A percentile compares a stretch with the other conserved stretches of the same genome.
Evolutionary conservation across 2,329 filamentous ascomycete genomes (phyloP).

Genomic region (Zymoseptoria ardabiliae): DNA sequence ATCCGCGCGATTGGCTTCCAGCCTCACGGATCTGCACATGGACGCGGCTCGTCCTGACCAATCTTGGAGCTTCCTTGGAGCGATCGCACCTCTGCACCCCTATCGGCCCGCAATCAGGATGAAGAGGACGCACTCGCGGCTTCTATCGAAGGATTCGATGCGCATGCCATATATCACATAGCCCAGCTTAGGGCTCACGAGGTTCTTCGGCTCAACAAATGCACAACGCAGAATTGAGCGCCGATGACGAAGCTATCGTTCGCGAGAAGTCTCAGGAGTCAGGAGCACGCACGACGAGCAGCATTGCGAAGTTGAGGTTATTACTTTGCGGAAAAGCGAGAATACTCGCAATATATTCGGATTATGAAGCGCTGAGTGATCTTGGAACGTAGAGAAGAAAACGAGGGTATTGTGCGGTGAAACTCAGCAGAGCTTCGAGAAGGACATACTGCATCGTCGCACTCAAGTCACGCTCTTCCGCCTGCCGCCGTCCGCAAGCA

Average conservation of each 20-base stretch:
- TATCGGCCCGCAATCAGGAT: not conserved
- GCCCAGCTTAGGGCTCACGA: not conserved
- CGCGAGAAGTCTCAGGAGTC: not conserved
- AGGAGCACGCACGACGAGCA: not conserved
- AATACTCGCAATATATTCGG: not conserved
- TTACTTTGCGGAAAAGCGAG: too few species aligned
- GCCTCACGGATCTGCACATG: not conserved
- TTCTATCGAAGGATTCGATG: not conserved
- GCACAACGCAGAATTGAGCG: not conserved
- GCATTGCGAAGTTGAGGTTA: not conserved
- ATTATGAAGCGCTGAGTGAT: too few species aligned
- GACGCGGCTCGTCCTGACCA: not conserved
- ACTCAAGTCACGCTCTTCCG: not conserved
- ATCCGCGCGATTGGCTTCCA: not conserved
- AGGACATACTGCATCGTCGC: not conserved
- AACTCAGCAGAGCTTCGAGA: not conserved
- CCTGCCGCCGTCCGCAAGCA: not conserved
- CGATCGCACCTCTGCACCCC: not conserved
- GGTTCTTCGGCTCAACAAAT: not conserved
- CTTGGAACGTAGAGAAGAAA: not conserved
- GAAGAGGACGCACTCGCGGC: not conserved
- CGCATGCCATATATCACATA: not conserved
- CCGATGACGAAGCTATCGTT: not conserved
- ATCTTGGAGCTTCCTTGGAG: not conserved
- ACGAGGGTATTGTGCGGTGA: not conserved